A percentile compares a stretch with the other conserved stretches of the same genome.
Conservation (phyloP, 2,329 filamentous ascomycete genomes). For the Juglanconis juglandina region DNA sequence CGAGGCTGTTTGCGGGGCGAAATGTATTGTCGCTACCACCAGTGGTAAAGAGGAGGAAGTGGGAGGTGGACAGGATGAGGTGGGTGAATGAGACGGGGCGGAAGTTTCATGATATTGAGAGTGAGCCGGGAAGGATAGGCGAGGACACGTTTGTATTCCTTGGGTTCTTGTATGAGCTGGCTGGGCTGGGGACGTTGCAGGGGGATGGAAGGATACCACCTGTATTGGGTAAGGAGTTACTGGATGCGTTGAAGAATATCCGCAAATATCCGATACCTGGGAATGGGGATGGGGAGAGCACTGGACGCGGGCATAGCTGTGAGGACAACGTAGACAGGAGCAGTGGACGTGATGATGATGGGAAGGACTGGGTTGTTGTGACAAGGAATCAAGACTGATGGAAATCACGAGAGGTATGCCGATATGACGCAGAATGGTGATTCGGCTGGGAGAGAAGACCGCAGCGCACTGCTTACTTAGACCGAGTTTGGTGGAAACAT, state of each 20-base stretch:
- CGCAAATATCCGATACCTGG: conserved; percentile 39
- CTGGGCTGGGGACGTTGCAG: conserved; percentile 44
- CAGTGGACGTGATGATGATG: not conserved
- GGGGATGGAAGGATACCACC: conserved; percentile 47
- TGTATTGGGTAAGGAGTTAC: conserved; percentile 37
- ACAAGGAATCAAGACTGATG: not conserved
- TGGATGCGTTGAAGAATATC: conserved; percentile 47
- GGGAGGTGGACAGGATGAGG: conserved; percentile 41
- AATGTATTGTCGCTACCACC: conserved; percentile 37
- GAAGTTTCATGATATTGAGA: conserved; percentile 52
- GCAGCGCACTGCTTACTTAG: too few species aligned
- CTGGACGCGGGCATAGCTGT: not conserved
- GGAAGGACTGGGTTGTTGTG: not conserved
- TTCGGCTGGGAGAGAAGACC: not conserved
- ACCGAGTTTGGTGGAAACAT: too few species aligned
- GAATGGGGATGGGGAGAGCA: not conserved
- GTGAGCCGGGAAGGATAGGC: conserved; percentile 39
- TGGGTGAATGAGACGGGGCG: conserved; percentile 27
- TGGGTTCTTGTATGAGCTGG: conserved; percentile 41
- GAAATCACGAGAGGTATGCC: not conserved
- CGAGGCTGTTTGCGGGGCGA: conserved; percentile 44
- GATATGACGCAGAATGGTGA: not conserved
- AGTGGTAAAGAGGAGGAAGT: conserved; percentile 36
- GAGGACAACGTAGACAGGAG: not conserved
- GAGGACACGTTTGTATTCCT: conserved; percentile 47